Evolutionary conservation across 768 basidiomycete species (phyloP).

Genomic region (Termitomyces sp.): DNA sequence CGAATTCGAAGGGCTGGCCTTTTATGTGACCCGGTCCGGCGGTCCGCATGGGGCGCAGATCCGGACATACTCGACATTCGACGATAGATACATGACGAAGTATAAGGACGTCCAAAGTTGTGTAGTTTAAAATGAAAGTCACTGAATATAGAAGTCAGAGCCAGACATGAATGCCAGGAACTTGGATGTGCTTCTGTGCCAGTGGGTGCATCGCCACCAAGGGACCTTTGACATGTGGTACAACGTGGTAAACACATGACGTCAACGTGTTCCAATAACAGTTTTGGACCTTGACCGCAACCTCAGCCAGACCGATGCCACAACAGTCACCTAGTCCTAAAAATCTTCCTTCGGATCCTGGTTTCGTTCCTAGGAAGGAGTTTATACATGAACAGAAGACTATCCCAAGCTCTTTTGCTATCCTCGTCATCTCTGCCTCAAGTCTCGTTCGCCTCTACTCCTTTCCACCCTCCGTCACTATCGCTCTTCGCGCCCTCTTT

Average conservation of each 20-base stretch:
- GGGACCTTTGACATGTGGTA: conserved; percentile 7
- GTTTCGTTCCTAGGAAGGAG: conserved; percentile 67
- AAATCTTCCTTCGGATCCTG: conserved; percentile 31
- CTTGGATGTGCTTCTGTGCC: background rate
- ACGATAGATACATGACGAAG: background rate
- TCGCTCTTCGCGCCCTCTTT: conserved; percentile 51
- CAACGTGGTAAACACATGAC: conserved; percentile 16
- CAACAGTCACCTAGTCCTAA: conserved; percentile 11
- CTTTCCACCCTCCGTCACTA: conserved; percentile 51
- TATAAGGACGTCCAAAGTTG: background rate
- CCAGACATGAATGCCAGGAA: background rate
- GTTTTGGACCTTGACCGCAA: background rate
- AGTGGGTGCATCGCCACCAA: conserved; percentile 14
- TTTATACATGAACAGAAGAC: conserved; percentile 56
- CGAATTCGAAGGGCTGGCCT: background rate
- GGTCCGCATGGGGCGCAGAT: conserved; percentile 7
- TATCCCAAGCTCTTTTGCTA: conserved; percentile 55
- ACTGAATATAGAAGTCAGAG: background rate
- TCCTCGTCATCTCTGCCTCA: conserved; percentile 63
- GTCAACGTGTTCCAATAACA: conserved; percentile 14
- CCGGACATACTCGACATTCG: background rate
- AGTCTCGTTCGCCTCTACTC: conserved; percentile 66
- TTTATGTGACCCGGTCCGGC: conserved; percentile 9
- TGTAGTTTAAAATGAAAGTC: background rate
- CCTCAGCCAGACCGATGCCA: conserved; percentile 5